Evolutionary conservation across 75 land plant species (phyloP).

Genomic region (Ceratopteris richardii): DNA sequence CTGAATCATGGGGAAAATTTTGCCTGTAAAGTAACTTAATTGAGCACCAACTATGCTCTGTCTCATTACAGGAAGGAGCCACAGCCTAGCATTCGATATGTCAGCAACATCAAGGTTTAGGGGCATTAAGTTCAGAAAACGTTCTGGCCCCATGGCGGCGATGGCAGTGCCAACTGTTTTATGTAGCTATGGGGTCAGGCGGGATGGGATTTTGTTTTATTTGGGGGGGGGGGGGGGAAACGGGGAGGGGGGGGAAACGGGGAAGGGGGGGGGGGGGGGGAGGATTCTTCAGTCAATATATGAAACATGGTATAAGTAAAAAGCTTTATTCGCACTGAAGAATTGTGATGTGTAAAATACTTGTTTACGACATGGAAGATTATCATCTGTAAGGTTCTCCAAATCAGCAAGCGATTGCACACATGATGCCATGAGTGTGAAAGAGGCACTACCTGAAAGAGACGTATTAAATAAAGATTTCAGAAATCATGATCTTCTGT

Average conservation of each 20-base stretch:
- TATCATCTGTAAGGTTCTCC: constrained; percentile 66
- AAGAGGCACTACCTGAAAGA: constrained; percentile 48
- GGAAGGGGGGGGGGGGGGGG: too few species aligned
- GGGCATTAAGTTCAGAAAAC: constrained; percentile 56
- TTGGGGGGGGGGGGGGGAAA: too few species aligned
- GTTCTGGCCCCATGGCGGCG: constrained; percentile 88
- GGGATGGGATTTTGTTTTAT: too few species aligned
- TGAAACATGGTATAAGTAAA: too few species aligned
- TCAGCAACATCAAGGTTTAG: constrained; percentile 55
- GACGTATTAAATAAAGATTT: background rate
- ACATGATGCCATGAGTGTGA: constrained; percentile 40
- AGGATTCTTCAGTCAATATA: too few species aligned
- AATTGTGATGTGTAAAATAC: constrained; percentile 21
- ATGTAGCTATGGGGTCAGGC: constrained; percentile 48
- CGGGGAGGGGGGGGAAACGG: too few species aligned
- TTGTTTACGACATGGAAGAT: constrained; percentile 71
- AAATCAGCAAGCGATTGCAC: constrained; percentile 58
- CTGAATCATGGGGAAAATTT: constrained; percentile 41
- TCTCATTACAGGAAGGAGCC: constrained; percentile 88
- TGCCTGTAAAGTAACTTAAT: constrained; percentile 44
- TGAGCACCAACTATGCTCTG: constrained; percentile 70
- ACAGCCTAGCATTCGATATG: constrained; percentile 46
- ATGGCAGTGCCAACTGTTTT: constrained; percentile 82
- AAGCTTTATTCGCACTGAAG: too few species aligned
- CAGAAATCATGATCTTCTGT: background rate